phyloP scores from a whole-genome alignment of 1,139 yeast species.

The Hyphopichia buzzinii region DNA sequence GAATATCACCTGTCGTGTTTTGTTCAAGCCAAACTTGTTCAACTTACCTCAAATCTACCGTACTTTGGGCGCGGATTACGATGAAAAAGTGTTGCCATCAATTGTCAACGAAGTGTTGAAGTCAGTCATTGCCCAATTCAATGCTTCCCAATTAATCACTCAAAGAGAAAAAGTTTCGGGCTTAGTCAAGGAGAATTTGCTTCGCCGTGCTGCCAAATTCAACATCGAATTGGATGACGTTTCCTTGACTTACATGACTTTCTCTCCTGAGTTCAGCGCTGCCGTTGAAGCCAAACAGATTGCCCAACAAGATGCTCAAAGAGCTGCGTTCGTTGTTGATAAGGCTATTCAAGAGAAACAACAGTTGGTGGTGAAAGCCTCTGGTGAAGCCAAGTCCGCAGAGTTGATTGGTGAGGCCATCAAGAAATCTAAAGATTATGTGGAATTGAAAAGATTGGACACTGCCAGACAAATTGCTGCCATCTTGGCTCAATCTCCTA shows the following conservation, averaged over 20 bases:
- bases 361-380: conserved; percentile 92
- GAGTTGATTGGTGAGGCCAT: conserved; percentile 98
- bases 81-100: conserved; percentile 93
- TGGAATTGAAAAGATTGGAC: conserved; percentile 92
- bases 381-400: conserved; percentile 98
- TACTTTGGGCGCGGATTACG: conserved; percentile 91
- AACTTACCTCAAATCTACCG: conserved; percentile 84
- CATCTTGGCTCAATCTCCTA: conserved; percentile 82
- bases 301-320: conserved; percentile 98
- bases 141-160: conserved; percentile 95
- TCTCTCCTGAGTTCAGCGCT: conserved; percentile 94
- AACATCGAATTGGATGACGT: conserved; percentile 91
- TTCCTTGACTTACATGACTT: conserved; percentile 92
- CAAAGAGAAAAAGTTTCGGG: conserved; percentile 96
- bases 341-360: conserved; percentile 97
- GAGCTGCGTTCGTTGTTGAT: conserved; percentile 96
- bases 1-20: conserved; percentile 94
- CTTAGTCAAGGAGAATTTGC: conserved; percentile 84
- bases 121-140: conserved; percentile 96
- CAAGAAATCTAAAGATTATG: conserved; percentile 92
- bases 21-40: conserved; percentile 80
- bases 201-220: conserved; percentile 89
- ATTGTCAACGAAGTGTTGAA: conserved; percentile 96
- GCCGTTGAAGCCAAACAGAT: conserved; percentile 99
- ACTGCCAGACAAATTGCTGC: conserved; percentile 95